Percentiles rank a stretch among this genome's conserved stretches.
phyloP scores from a whole-genome alignment of 208 protist species.

The Leishmania aethiopica region DNA sequence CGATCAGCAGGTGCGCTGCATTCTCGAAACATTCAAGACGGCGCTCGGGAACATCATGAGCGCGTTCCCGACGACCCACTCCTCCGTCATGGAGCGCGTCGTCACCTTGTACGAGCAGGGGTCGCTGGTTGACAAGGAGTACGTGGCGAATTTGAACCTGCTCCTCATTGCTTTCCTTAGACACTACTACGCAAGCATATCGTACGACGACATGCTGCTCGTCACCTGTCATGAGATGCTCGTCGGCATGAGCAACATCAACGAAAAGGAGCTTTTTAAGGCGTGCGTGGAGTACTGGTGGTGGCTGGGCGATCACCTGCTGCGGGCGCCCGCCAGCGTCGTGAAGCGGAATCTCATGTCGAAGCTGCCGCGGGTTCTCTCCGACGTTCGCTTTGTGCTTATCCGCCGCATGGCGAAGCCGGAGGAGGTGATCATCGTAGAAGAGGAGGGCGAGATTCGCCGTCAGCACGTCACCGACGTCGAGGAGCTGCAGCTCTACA shows the following conservation, averaged over 20 bases:
- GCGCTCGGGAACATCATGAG: slow-evolving; percentile 70
- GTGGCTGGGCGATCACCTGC: slow-evolving; percentile 76
- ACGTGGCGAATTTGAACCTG: slow-evolving; percentile 89
- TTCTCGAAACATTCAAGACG: slow-evolving; percentile 67
- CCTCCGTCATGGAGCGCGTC: slow-evolving; percentile 55
- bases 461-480: slow-evolving; percentile 97
- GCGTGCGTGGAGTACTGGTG: slow-evolving; percentile 99
- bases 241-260: slow-evolving; percentile 95
- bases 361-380: slow-evolving; percentile 76
- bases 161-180: slow-evolving; percentile 96
- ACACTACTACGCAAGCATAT: slow-evolving; percentile 88
- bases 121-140: slow-evolving; percentile 76
- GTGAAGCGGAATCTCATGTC: slow-evolving; percentile 66
- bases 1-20: slow-evolving; percentile 62
- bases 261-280: slow-evolving; percentile 98
- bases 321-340: slow-evolving; percentile 41
- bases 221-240: slow-evolving; percentile 91
- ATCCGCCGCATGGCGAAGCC: slow-evolving; percentile 99
- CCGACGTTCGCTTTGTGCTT: slow-evolving; percentile 94
- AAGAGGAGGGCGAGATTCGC: slow-evolving; percentile 98
- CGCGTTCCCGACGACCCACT: slow-evolving; percentile 74
- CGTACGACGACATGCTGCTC: slow-evolving; percentile 85
- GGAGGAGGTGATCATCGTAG: slow-evolving; percentile 99
- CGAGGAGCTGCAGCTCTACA: slow-evolving; percentile 97
- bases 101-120: slow-evolving; percentile 69